phyloP scores from a whole-genome alignment of 805 yeast genomes.

The Ogataea naganishii region DNA sequence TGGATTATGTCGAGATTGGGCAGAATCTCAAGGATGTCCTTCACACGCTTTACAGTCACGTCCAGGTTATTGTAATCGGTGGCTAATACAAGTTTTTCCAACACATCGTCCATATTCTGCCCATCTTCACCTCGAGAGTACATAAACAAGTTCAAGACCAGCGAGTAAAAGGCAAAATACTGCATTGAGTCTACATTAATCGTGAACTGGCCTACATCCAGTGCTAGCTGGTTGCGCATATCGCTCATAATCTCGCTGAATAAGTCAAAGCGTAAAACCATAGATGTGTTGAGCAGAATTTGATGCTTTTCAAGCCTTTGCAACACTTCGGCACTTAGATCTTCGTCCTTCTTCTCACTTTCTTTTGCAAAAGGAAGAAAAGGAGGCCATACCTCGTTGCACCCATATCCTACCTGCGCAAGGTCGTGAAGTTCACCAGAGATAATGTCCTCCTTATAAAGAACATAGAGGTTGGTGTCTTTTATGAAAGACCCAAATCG shows the following conservation, averaged over 20 bases:
- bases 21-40: slow-evolving; percentile 5
- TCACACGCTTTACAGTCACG: slow-evolving; percentile 9
- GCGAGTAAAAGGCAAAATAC: slow-evolving; percentile 56
- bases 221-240: slow-evolving; percentile 37
- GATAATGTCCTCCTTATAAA: slow-evolving; percentile 42
- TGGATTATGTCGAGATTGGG: slow-evolving; percentile 4
- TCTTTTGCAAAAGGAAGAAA: slow-evolving; percentile 52
- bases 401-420: slow-evolving; percentile 53
- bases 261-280: slow-evolving; percentile 51
- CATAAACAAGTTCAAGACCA: slow-evolving; percentile 54
- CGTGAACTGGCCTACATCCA: slow-evolving; percentile 63
- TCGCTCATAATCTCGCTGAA: slow-evolving; percentile 32
- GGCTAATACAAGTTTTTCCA: slow-evolving; percentile 60
- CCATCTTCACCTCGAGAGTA: slow-evolving; percentile 25
- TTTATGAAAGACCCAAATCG: slow-evolving; percentile 62
- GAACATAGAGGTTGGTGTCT: slow-evolving; percentile 65
- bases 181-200: slow-evolving; percentile 68
- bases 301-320: slow-evolving; percentile 38
- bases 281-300: slow-evolving; percentile 56
- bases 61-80: slow-evolving; percentile 58
- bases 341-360: slow-evolving; percentile 38
- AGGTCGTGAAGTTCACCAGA: slow-evolving; percentile 2
- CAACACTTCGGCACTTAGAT: slow-evolving; percentile 46
- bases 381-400: slow-evolving; percentile 71
- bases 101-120: slow-evolving; percentile 44